phyloP scores from a whole-genome alignment of 192 early-diverging fungal genomes.

The Coemansia erecta region DNA sequence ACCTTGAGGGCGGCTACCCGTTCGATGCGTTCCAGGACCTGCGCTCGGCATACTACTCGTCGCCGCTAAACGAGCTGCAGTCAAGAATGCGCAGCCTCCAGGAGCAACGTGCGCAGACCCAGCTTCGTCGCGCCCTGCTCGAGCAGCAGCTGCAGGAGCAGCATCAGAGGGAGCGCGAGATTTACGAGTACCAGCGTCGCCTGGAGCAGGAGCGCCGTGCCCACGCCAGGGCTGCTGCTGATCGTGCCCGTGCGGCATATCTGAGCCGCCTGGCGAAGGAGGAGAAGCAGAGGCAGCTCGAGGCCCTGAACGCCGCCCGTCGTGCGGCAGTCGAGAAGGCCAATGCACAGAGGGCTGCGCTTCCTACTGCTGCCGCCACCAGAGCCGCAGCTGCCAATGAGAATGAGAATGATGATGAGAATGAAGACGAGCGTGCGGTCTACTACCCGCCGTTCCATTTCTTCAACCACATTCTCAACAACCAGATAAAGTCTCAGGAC shows the following conservation, averaged over 20 bases:
- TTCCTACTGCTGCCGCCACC: no score
- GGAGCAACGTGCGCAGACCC: conserved; percentile 32
- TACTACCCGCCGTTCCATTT: conserved; percentile 45
- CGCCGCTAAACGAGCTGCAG: conserved; percentile 27
- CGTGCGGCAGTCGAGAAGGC: conserved; percentile 1
- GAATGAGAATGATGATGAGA: neutral
- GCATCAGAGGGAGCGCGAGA: conserved; percentile 22
- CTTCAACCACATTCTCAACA: conserved; percentile 37
- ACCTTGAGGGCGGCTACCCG: conserved; percentile 45
- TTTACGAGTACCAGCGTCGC: conserved; percentile 19
- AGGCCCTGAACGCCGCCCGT: neutral
- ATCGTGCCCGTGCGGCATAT: conserved; percentile 22
- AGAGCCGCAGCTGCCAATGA: neutral
- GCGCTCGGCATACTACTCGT: conserved; percentile 31
- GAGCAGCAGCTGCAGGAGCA: conserved; percentile 30
- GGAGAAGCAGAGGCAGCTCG: conserved; percentile 20
- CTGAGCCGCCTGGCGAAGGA: conserved; percentile 16
- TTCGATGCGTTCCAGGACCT: conserved; percentile 51
- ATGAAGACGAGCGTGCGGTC: neutral
- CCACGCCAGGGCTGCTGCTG: conserved; percentile 18
- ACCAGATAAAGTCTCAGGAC: conserved; percentile 36
- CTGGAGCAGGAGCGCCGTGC: conserved; percentile 25
- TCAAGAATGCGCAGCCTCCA: conserved; percentile 30
- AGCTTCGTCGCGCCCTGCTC: conserved; percentile 24
- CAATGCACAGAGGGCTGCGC: neutral